A percentile compares a stretch with the other conserved stretches of the same genome.
Evolutionary conservation across 169 alveolate species (phyloP).

Genomic region (Plasmodium vinckei): DNA sequence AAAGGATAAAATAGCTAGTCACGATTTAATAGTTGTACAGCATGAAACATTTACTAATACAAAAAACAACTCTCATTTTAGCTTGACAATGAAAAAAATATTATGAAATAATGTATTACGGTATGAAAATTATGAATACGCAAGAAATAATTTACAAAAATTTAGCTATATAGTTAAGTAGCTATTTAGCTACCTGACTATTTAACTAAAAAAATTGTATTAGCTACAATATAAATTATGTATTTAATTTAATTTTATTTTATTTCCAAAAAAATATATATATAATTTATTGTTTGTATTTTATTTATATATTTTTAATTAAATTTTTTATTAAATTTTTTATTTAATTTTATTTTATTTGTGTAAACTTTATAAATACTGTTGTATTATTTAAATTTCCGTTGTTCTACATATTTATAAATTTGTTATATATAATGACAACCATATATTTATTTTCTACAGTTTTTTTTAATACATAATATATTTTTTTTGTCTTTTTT

Average conservation of each 20-base stretch:
- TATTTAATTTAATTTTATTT: constrained; percentile 11
- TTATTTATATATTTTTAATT: constrained; percentile 8
- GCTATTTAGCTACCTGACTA: constrained; percentile 1
- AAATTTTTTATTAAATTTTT: neutral
- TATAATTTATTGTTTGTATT: constrained; percentile 10
- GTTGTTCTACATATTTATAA: constrained; percentile 1
- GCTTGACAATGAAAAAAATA: constrained; percentile 2
- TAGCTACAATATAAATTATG: constrained; percentile 2
- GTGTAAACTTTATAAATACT: constrained; percentile 43
- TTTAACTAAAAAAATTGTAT: constrained; percentile 4
- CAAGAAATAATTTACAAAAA: constrained; percentile 14
- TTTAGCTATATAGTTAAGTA: constrained; percentile 35
- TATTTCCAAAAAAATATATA: neutral
- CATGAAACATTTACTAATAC: constrained; percentile 24
- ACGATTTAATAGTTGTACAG: constrained; percentile 19
- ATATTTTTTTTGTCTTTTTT: constrained; percentile 21
- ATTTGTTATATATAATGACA: constrained; percentile 37
- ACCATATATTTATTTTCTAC: constrained; percentile 5
- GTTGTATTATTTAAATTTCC: too few species aligned
- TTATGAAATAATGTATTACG: constrained; percentile 5
- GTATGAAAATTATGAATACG: constrained; percentile 41
- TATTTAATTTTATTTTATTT: constrained; percentile 7
- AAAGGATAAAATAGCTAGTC: constrained; percentile 15
- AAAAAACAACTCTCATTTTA: constrained; percentile 17
- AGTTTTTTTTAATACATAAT: constrained; percentile 7